Percentiles rank a stretch among this genome's conserved stretches.
phyloP scores from a whole-genome alignment of 805 yeast genomes.

The Scheffersomyces amazonensis region DNA sequence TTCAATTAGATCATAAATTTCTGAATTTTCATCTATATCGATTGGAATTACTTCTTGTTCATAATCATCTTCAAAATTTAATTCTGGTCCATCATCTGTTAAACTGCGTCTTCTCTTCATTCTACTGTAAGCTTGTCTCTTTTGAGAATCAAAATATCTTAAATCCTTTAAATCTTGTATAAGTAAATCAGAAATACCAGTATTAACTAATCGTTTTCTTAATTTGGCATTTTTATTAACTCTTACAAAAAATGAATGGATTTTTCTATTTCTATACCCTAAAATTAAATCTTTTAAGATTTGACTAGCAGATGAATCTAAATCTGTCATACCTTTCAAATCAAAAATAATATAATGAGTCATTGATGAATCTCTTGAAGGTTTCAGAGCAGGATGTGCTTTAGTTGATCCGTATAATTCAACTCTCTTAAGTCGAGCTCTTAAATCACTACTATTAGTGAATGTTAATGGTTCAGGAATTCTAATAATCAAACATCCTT shows the following conservation, averaged over 20 bases:
- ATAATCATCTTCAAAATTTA: not conserved
- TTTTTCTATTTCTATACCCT: slow-evolving; percentile 27
- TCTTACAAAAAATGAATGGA: slow-evolving; percentile 33
- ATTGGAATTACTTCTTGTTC: not conserved
- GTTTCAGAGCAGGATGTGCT: slow-evolving; percentile 41
- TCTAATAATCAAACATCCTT: slow-evolving; percentile 41
- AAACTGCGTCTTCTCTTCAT: slow-evolving; percentile 2
- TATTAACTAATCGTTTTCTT: slow-evolving; percentile 22
- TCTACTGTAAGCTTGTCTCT: slow-evolving; percentile 1
- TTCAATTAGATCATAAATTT: slow-evolving; percentile 23
- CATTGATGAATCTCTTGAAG: slow-evolving; percentile 34
- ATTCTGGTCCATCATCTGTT: slow-evolving; percentile 1
- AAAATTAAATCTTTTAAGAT: slow-evolving; percentile 26
- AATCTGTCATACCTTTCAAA: slow-evolving; percentile 38
- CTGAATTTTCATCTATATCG: slow-evolving; percentile 13
- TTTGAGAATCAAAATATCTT: slow-evolving; percentile 20
- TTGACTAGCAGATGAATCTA: slow-evolving; percentile 43
- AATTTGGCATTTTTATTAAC: slow-evolving; percentile 24
- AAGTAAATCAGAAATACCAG: slow-evolving; percentile 29
- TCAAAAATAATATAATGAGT: slow-evolving; percentile 41
- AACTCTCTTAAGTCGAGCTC: slow-evolving; percentile 35
- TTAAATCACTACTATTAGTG: slow-evolving; percentile 38
- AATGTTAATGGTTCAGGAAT: slow-evolving; percentile 45
- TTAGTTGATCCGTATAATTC: slow-evolving; percentile 42
- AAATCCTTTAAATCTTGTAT: slow-evolving; percentile 20